phyloP scores from a whole-genome alignment of 1,284 basidiomycete species.

The Tetrapyrgos nigripes region DNA sequence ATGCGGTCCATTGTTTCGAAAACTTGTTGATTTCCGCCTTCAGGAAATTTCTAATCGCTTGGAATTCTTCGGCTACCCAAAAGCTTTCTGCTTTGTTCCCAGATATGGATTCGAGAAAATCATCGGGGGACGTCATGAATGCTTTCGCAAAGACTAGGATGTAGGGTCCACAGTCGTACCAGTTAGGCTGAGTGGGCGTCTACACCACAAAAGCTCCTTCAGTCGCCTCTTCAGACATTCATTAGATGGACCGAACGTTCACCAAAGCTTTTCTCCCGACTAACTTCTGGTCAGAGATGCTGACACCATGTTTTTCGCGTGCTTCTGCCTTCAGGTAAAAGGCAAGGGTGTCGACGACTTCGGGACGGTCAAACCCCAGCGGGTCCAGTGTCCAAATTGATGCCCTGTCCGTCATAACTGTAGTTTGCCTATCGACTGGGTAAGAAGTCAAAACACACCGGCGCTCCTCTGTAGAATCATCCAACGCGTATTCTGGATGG shows the following conservation, averaged over 20 bases:
- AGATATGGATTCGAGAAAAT: background rate
- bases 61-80: background rate
- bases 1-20: background rate
- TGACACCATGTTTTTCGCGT: background rate
- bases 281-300: background rate
- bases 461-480: background rate
- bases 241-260: background rate
- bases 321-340: background rate
- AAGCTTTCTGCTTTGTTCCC: background rate
- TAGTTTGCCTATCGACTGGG: too few relatives aligned
- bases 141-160: background rate
- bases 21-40: background rate
- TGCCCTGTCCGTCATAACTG: background rate
- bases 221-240: background rate
- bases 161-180: background rate
- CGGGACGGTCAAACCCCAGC: background rate
- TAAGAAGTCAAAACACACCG: background rate
- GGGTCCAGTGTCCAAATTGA: background rate
- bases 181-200: background rate
- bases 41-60: background rate
- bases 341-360: background rate
- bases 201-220: background rate
- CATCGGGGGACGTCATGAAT: background rate
- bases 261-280: background rate
- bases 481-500: background rate